These are phyloP conservation scores for Phaeotremella skinneri DNA, from an alignment of 768 basidiomycete species.

Conservation along the genomic window DNA sequence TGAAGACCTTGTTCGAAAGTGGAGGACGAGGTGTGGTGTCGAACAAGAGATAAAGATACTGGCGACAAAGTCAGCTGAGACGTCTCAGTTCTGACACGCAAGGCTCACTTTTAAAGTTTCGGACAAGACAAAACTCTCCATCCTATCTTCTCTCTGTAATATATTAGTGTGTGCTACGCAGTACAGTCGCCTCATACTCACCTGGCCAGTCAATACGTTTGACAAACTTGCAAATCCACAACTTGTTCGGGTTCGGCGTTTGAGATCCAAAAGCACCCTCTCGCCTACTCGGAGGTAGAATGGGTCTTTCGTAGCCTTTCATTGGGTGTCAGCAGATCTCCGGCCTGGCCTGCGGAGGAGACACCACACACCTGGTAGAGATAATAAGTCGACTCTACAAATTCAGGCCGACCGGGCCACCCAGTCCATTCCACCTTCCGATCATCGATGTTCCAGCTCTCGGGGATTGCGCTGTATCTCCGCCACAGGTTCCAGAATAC, in stretches of 20 bases:
- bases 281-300: slow-evolving; percentile 92
- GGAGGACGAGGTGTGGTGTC: slow-evolving; percentile 71
- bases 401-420: slow-evolving; percentile 60
- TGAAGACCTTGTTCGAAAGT: slow-evolving; percentile 84
- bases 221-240: slow-evolving; percentile 83
- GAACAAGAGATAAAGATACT: slow-evolving; percentile 93
- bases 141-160: slow-evolving; percentile 77
- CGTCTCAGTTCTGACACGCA: not conserved
- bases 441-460: slow-evolving; percentile 80
- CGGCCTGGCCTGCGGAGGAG: too few relatives aligned
- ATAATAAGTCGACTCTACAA: slow-evolving; percentile 95
- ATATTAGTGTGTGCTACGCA: slow-evolving; percentile 37
- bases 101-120: slow-evolving; percentile 78
- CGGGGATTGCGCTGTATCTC: slow-evolving; percentile 80
- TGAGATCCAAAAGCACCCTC: slow-evolving; percentile 73
- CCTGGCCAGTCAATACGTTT: slow-evolving; percentile 61
- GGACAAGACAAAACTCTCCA: slow-evolving; percentile 95
- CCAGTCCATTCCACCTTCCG: slow-evolving; percentile 47
- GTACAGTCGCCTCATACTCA: slow-evolving; percentile 14
- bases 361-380: slow-evolving; percentile 62
- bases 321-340: slow-evolving; percentile 6
- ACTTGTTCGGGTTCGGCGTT: slow-evolving; percentile 68
- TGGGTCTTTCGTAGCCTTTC: slow-evolving; percentile 81
- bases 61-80: slow-evolving; percentile 9
- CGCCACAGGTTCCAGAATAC: slow-evolving; percentile 93